Base-by-base conservation (phyloP, 164 flowering plant genomes). In the Magnolia changhungtana region DNA sequence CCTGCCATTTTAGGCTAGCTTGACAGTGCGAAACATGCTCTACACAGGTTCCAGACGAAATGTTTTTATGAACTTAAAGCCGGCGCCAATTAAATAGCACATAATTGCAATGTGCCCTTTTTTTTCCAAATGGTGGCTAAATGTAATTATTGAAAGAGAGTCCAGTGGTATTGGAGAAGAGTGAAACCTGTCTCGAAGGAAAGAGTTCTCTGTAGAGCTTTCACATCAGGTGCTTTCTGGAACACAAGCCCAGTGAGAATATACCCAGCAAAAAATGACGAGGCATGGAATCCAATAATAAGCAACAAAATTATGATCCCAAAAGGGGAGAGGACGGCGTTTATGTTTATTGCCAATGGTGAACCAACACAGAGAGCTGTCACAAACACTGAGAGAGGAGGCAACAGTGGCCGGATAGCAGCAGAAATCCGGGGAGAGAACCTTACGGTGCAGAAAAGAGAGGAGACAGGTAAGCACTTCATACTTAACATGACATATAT, bases 361-460 rank as follows among this genome's bases (percentile, higher is more conserved):
- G 99, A 92, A 74, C 99, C 98, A 83, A 92, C 97, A 82, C 99
- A 96, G 14, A 86, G 87, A 77, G 98, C 92, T 71, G 98, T 92
- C 74, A 93, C 98, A 74, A 92, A 83, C 16, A 96, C 98, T 50
- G 99, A 96, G 1, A 96, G 85, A 31, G 93, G 90, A 61, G 98
- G 97, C 83, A 96, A 78, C 76, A 96, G 80, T 58, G 98, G 99
- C 21, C 96, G 83, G 69, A 96, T 90, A 8, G 89, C 91, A 81
- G 81, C 80, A 78, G 89, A 89, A 21, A 92, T 73, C 78, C 74
- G 65, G 9, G 99, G 98, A 74, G 91, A 84, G 76, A 89, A 89
- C 82, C 99, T 78, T 91, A 88, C 68, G 24, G 11, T 65, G 68
- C 11, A 11, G 37, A 21, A 24, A 23, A 72, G n/a, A 24, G 59